phyloP scores from a whole-genome alignment of 345 rosid species.

The Eutrema yunnanense region DNA sequence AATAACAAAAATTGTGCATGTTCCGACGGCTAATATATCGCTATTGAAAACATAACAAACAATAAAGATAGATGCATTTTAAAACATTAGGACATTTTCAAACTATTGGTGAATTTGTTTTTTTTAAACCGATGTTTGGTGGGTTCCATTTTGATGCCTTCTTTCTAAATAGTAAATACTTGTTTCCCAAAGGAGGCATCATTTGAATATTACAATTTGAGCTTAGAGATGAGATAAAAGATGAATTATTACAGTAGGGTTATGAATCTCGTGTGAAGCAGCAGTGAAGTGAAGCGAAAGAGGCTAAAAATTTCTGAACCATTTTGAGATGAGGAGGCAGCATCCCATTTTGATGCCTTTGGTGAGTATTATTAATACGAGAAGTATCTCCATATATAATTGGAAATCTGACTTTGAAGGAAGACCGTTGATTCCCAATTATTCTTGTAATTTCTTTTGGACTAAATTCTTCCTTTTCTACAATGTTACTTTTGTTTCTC shows the following conservation, averaged over 20 bases:
- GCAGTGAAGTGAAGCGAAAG: too few species aligned
- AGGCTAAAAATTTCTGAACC: too few species aligned
- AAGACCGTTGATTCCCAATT: slow-evolving; percentile 16
- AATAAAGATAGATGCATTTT: background rate
- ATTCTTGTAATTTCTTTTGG: slow-evolving; percentile 3
- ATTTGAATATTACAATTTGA: too few species aligned
- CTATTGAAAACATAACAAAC: background rate
- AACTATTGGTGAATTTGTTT: slow-evolving; percentile 17
- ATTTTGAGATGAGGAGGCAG: too few species aligned
- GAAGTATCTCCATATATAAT: slow-evolving; percentile 19
- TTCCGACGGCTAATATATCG: background rate
- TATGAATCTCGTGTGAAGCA: too few species aligned
- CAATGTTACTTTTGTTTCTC: background rate
- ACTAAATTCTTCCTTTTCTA: background rate
- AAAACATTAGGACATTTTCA: background rate
- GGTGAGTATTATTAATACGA: slow-evolving; percentile 3
- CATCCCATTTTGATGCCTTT: slow-evolving; percentile 18
- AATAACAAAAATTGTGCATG: background rate
- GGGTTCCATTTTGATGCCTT: slow-evolving; percentile 28
- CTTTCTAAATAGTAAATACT: too few species aligned
- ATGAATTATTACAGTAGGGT: too few species aligned
- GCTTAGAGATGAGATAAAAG: too few species aligned
- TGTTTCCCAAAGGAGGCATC: too few species aligned
- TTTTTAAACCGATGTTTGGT: slow-evolving; percentile 20
- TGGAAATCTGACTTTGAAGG: slow-evolving; percentile 19